Base-by-base conservation (phyloP, 2,329 filamentous ascomycete species). In the Fusarium poae region DNA sequence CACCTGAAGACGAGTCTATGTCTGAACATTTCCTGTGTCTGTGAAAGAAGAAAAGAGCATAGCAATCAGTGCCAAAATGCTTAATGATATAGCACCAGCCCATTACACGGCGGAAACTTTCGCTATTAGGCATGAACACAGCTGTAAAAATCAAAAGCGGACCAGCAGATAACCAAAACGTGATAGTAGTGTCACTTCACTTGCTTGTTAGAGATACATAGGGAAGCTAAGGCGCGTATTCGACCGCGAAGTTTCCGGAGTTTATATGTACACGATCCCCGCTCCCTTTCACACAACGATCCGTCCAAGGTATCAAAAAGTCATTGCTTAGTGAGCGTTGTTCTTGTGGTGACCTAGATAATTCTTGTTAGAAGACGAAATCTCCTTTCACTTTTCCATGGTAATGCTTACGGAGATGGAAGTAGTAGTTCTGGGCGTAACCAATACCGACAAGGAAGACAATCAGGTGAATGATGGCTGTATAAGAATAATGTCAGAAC, bases 401-500 rank as follows among this genome's bases (percentile, higher is more conserved):
- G 44, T 32, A 46, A 89, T 57, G 89, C 93, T 83, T 90, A 99
- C 96, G 93, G 78, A 99, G 88, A 85, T 99, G 97, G 92, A 97
- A 98, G 89, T 99, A 98, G 91, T 99, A 99, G 86, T 97, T 94
- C 85, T 98, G 93, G 76, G 92, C 92, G 83, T 99, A 99, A 77
- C 96, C 95, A 75, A 98, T 80, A 72, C 89, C 82, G 72, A 97
- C 84, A 68, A 99, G 84, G 79, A 89, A 85, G 75, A 87, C 90
- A 76, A 99, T 91, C 76, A 89, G 86, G 83, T 99, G 96, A 76
- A 97, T 86, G 78, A 99, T 88, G 71, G 96, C 96, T 99, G 50
- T 61, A 57, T 21, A 78, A 74, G 68, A 64, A 68, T 52, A 34
- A 61, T 51, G 68, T 64, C 62, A 64, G 61, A 50, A 65, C 74